Base-by-base conservation (phyloP, 2,329 filamentous ascomycete genomes). In the Myriosclerotinia curreyana region DNA sequence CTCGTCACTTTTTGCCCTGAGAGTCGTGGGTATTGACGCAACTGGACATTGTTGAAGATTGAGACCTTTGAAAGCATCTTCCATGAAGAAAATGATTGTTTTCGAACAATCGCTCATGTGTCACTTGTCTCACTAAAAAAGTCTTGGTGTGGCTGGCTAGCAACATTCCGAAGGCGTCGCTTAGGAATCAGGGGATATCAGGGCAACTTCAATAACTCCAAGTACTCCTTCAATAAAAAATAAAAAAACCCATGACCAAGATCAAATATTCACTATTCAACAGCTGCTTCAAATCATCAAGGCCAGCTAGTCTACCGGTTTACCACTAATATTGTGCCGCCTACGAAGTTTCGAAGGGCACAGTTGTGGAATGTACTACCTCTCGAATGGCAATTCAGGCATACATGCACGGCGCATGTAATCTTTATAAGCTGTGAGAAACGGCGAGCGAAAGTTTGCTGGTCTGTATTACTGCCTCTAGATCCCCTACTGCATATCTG, bases 111-210 rank as follows among this genome's bases (percentile, higher is more conserved):
- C 28, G 6, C 4, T 31, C 2, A 48, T 12, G 22, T 46, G 5
- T 28, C 52, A 53, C 12, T 38, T 44, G 42, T 48, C 55, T 59
- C 42, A 48, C 42, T 5, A 1, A 1, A 12, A 44, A 11, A 17
- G n/a, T 25, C 1, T 59, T 17, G 11, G 17, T 44, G 38, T 55
- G 38, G 53, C 53, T 44, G 5, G 55, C 53, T 44, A 5, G 55
- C 42, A 36, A 8, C 55, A 59, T 59, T 59, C 55, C 55, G 28
- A 48, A 48, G 22, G 42, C 55, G n/a, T 59, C 55, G 55, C 55
- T 59, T 59, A 59, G 9, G 22, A 49, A 17, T 48, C 15, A 59
- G 55, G 42, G 55, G 55, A 49, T 46, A 7, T 3, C 6, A 17
- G 9, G 54, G 20, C 7, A 15, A n/a, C 31, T 36, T 48, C 5